phyloP scores from a whole-genome alignment of 108 stramenopile species.

The Pseudonitzschia pungens region DNA sequence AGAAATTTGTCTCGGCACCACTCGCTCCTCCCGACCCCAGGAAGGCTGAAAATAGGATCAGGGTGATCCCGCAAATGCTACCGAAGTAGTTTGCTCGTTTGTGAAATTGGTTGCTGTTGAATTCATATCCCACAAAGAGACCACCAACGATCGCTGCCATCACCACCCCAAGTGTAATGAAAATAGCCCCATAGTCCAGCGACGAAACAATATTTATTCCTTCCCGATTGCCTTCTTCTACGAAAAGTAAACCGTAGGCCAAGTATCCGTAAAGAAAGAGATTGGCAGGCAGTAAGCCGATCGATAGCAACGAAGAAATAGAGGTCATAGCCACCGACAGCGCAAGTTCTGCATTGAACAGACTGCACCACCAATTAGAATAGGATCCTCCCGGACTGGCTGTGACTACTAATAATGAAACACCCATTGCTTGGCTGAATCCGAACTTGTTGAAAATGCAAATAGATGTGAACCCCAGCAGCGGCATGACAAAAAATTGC shows the following conservation, averaged over 20 bases:
- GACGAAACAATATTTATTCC: conserved; percentile 52
- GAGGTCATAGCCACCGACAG: conserved; percentile 87
- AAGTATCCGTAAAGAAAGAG: conserved; percentile 60
- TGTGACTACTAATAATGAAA: conserved; percentile 78
- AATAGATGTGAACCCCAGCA: conserved; percentile 71
- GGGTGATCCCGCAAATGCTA: conserved; percentile 60
- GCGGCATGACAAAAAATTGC: conserved; percentile 86
- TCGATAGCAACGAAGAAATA: conserved; percentile 68
- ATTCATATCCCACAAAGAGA: conserved; percentile 51
- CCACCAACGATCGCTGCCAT: conserved; percentile 70
- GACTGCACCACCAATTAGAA: conserved; percentile 85
- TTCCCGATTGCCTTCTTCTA: conserved; percentile 15
- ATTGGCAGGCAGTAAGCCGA: conserved; percentile 77
- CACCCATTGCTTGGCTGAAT: conserved; percentile 67
- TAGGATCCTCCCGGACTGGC: conserved; percentile 83
- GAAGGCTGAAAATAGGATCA: conserved; percentile 67
- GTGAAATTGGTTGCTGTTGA: conserved; percentile 58
- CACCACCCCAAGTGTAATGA: conserved; percentile 70
- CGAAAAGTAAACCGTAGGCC: conserved; percentile 19
- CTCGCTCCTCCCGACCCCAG: conserved; percentile 58
- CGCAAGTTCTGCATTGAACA: conserved; percentile 87
- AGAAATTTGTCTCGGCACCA: conserved; percentile 45
- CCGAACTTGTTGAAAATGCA: conserved; percentile 35
- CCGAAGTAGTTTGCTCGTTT: conserved; percentile 67
- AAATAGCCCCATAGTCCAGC: conserved; percentile 69